A percentile compares a stretch with the other conserved stretches of the same genome.
phyloP scores from a whole-genome alignment of 2,329 filamentous ascomycete species.

The Dryadomyces quercus-mongolicae region DNA sequence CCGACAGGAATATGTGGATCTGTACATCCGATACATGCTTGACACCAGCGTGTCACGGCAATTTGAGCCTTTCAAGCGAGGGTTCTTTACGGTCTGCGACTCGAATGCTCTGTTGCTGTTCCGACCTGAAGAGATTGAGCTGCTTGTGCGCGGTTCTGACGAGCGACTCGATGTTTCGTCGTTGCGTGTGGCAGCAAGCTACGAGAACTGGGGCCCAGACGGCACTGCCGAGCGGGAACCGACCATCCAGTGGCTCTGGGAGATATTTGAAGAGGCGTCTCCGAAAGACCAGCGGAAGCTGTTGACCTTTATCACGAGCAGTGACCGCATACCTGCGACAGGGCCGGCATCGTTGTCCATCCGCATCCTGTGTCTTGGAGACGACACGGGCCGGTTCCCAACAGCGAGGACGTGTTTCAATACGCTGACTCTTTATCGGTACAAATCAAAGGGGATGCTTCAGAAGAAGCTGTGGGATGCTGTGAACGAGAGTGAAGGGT shows the following conservation, averaged over 20 bases:
- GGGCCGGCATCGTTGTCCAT: conserved; percentile 71
- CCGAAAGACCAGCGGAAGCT: conserved; percentile 64
- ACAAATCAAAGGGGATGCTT: conserved; percentile 52
- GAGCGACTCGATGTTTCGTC: conserved; percentile 69
- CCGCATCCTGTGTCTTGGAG: conserved; percentile 61
- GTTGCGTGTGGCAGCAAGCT: conserved; percentile 63
- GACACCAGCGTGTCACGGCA: conserved; percentile 68
- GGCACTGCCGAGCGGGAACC: conserved; percentile 48
- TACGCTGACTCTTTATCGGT: conserved; percentile 64
- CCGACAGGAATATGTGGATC: conserved; percentile 72
- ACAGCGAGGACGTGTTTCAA: conserved; percentile 90
- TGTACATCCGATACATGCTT: conserved; percentile 70
- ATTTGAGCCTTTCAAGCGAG: conserved; percentile 87
- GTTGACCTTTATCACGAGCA: conserved; percentile 78
- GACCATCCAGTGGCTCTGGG: conserved; percentile 80
- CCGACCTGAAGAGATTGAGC: conserved; percentile 81
- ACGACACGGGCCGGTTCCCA: conserved; percentile 64
- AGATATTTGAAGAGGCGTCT: conserved; percentile 55
- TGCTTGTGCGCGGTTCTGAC: conserved; percentile 74
- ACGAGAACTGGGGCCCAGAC: conserved; percentile 62
- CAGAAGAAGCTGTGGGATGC: conserved; percentile 70
- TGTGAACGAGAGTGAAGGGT: conserved; percentile 82
- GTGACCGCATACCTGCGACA: conserved; percentile 80
- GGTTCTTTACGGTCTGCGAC: conserved; percentile 85
- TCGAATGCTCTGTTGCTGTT: conserved; percentile 82